Conservation (phyloP, 192 early-diverging fungal species). For the Umbelopsis ramanniana region DNA sequence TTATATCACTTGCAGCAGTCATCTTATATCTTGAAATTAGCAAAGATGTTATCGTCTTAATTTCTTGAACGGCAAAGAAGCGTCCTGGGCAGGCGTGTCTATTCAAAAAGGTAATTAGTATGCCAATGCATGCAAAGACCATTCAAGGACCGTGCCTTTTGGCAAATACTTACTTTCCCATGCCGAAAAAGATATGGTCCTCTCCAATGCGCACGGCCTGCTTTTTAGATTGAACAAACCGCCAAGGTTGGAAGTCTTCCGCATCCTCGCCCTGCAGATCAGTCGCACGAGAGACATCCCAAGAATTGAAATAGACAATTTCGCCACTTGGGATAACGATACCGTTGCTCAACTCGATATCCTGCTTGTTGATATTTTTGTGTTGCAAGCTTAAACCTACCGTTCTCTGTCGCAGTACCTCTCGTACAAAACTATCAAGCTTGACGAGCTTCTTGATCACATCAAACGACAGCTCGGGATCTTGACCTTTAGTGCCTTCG, state of each 20-base stretch:
- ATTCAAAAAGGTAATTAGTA: not conserved
- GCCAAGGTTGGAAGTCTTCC: conserved; percentile 46
- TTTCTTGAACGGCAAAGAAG: conserved; percentile 51
- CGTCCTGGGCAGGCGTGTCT: conserved; percentile 48
- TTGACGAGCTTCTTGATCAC: conserved; percentile 45
- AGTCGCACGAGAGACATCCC: conserved; percentile 1
- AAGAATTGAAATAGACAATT: conserved; percentile 21
- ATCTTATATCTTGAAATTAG: conserved; percentile 43
- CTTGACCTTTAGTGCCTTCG: conserved; percentile 35
- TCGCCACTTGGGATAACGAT: conserved; percentile 33
- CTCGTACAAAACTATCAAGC: conserved; percentile 46
- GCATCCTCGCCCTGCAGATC: conserved; percentile 34
- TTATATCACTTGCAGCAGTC: not conserved
- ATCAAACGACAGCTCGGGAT: conserved; percentile 24
- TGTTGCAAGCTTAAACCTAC: conserved; percentile 30
- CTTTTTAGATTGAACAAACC: conserved; percentile 42
- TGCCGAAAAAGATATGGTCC: conserved; percentile 44
- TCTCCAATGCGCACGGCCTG: conserved; percentile 35
- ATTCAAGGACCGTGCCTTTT: not conserved
- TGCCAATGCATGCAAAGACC: not conserved
- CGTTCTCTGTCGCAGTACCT: conserved; percentile 38
- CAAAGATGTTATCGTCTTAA: conserved; percentile 38
- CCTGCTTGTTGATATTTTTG: conserved; percentile 19
- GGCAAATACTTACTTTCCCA: conserved; percentile 43
- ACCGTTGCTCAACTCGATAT: conserved; percentile 38